phyloP scores from a whole-genome alignment of 1,284 basidiomycete genomes.

The Cystobasidiaceae sp. region DNA sequence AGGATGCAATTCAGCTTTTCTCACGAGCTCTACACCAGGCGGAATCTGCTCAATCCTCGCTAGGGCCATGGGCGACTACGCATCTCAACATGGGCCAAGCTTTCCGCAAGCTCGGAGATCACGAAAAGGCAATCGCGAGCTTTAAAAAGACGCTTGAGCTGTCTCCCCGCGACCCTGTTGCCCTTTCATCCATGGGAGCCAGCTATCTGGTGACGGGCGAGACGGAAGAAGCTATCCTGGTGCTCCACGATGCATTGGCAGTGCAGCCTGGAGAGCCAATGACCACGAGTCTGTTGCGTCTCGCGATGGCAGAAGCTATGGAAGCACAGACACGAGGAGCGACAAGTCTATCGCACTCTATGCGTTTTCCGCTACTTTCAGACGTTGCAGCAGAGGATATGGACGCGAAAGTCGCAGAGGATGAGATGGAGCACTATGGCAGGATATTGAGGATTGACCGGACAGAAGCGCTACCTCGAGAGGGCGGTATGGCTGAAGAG shows the following conservation, averaged over 20 bases:
- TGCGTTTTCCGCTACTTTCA: constrained; percentile 17
- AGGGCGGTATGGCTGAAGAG: not conserved
- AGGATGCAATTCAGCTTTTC: constrained; percentile 64
- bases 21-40: constrained; percentile 66
- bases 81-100: constrained; percentile 87
- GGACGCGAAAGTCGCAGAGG: constrained; percentile 10
- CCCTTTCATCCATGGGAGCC: constrained; percentile 76
- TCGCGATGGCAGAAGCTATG: constrained; percentile 56
- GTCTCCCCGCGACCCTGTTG: constrained; percentile 68
- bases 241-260: constrained; percentile 81
- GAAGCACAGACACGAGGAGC: not conserved
- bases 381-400: constrained; percentile 21
- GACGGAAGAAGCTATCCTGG: constrained; percentile 69
- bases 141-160: constrained; percentile 74
- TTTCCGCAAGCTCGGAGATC: constrained; percentile 67
- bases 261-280: constrained; percentile 80
- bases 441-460: constrained; percentile 8
- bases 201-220: constrained; percentile 69
- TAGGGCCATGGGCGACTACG: constrained; percentile 75
- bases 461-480: not conserved
- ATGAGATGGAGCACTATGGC: constrained; percentile 7
- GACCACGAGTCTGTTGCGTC: constrained; percentile 74
- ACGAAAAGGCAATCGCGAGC: constrained; percentile 62
- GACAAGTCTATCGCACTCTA: not conserved
- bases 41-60: constrained; percentile 73